These are phyloP conservation scores for Ambrosia hybrid DNA, from an alignment of 140 eudicot species.

Conservation along the genomic window DNA sequence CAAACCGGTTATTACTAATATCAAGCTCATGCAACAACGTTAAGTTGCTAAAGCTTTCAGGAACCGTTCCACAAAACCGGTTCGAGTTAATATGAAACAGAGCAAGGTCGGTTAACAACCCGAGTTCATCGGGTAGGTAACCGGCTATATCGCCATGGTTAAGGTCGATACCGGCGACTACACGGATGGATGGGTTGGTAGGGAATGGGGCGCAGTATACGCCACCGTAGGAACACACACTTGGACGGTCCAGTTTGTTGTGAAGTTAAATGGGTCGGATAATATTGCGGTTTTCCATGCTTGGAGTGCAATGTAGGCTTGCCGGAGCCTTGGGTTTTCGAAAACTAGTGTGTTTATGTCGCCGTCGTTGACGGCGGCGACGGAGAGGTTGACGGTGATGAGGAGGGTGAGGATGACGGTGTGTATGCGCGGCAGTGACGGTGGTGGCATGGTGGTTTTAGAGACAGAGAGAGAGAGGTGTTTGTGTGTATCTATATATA, in stretches of 20 bases:
- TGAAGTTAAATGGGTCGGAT: conserved; percentile 79
- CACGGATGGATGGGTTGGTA: conserved; percentile 37
- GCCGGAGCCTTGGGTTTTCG: conserved; percentile 49
- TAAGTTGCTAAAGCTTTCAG: conserved; percentile 42
- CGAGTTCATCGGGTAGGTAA: conserved; percentile 69
- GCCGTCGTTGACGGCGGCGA: conserved; percentile 25
- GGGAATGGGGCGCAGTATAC: conserved; percentile 60
- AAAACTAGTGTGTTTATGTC: conserved; percentile 35
- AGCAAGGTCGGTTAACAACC: conserved; percentile 71
- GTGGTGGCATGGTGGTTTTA: background rate
- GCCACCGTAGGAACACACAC: conserved; percentile 65
- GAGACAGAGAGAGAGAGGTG: conserved; percentile 13
- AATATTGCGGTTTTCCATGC: conserved; percentile 71
- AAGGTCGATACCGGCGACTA: conserved; percentile 81
- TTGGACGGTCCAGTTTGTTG: conserved; percentile 70
- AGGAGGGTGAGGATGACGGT: conserved; percentile 26
- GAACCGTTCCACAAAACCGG: conserved; percentile 77
- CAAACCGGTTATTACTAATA: conserved; percentile 81
- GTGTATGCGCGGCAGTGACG: conserved; percentile 33
- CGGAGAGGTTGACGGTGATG: conserved; percentile 26
- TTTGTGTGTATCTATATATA: too few species aligned
- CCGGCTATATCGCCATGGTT: conserved; percentile 90
- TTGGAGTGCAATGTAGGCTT: conserved; percentile 81
- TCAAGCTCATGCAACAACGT: conserved; percentile 74
- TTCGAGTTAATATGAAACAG: conserved; percentile 78